Evolutionary conservation across 306 rosid genomes (phyloP).

Genomic region (Rosa chinensis): DNA sequence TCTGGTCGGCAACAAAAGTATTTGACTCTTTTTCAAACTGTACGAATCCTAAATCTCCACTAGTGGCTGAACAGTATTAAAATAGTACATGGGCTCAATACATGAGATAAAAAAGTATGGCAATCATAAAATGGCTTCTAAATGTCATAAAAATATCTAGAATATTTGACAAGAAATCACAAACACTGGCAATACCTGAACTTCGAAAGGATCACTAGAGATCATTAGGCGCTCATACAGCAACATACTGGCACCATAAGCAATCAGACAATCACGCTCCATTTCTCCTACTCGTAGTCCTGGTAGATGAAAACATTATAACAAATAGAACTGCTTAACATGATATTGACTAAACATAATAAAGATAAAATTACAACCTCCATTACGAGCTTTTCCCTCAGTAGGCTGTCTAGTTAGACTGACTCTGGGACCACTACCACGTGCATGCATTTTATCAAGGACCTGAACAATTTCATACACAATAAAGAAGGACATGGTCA

Average conservation of each 20-base stretch:
- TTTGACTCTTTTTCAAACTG: not conserved
- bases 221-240: constrained; percentile 86
- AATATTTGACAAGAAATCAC: not conserved
- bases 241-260: constrained; percentile 97
- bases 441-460: constrained; percentile 96
- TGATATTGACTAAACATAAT: not conserved
- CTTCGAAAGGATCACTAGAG: constrained; percentile 93
- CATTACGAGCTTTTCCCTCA: constrained; percentile 91
- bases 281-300: constrained; percentile 97
- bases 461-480: constrained; percentile 42
- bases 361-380: constrained; percentile 54
- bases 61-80: not conserved
- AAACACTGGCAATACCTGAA: constrained; percentile 55
- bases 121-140: not conserved
- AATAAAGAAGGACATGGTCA: not conserved
- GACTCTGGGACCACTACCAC: constrained; percentile 78
- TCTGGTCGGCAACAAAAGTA: not conserved
- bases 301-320: constrained; percentile 28
- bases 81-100: not conserved
- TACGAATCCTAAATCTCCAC: not conserved
- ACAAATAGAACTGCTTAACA: not conserved
- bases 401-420: constrained; percentile 90
- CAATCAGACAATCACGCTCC: constrained; percentile 97
- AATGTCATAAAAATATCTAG: not conserved
- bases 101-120: not conserved